A percentile compares a stretch with the other conserved stretches of the same genome.
Evolutionary conservation across 1,284 basidiomycete species (phyloP).

Genomic region (Lentinula novae-zelandiae): DNA sequence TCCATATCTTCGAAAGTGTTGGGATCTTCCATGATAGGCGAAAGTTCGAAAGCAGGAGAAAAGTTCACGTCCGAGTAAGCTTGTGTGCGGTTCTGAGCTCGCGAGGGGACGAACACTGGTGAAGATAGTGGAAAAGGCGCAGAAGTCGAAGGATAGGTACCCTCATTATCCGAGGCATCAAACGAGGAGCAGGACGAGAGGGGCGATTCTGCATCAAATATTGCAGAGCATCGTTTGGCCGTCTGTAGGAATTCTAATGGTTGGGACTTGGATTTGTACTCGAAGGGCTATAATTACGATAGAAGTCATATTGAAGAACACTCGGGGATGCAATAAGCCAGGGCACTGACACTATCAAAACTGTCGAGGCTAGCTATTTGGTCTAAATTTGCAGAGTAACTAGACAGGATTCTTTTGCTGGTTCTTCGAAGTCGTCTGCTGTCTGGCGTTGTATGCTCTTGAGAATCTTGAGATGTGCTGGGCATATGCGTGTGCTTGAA

Average conservation of each 20-base stretch:
- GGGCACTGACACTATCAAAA: background rate
- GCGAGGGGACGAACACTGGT: background rate
- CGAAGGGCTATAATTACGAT: background rate
- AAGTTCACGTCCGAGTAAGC: background rate
- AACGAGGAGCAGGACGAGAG: slow-evolving; percentile 9
- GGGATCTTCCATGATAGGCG: slow-evolving; percentile 5
- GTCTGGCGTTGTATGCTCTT: background rate
- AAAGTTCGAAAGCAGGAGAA: background rate
- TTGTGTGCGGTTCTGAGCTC: background rate
- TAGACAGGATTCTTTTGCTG: background rate
- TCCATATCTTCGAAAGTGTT: slow-evolving; percentile 3
- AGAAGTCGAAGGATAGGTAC: background rate
- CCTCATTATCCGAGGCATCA: slow-evolving; percentile 7
- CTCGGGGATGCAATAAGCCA: background rate
- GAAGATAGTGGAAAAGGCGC: background rate
- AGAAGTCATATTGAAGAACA: background rate
- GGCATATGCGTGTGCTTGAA: background rate
- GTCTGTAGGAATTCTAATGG: background rate
- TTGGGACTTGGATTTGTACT: background rate
- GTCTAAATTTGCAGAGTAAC: background rate
- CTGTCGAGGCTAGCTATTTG: background rate
- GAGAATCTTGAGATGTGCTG: background rate
- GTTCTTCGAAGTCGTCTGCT: background rate
- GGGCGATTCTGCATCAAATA: background rate
- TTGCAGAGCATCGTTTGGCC: background rate